phyloP scores from a whole-genome alignment of 345 rosid species.

The Ceriops tagal region DNA sequence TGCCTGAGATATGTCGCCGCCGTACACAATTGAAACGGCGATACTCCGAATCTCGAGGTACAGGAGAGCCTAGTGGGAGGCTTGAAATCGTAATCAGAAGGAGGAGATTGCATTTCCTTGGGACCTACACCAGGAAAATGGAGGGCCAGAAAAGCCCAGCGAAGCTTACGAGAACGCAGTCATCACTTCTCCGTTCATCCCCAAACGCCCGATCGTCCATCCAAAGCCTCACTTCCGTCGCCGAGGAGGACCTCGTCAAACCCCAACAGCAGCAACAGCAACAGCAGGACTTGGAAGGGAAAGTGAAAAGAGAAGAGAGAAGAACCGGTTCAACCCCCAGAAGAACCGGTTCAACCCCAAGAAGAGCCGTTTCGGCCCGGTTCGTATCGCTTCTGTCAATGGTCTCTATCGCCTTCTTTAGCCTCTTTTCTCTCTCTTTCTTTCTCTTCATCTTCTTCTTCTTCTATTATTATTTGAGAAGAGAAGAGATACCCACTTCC shows the following conservation, averaged over 20 bases:
- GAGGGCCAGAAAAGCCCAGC: constrained; percentile 57
- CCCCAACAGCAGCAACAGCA: constrained; percentile 15
- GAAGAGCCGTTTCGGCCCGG: constrained; percentile 47
- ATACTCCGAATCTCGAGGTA: constrained; percentile 52
- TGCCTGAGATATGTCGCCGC: constrained; percentile 46
- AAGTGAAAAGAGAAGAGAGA: constrained; percentile 36
- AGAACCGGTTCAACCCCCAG: constrained; percentile 2
- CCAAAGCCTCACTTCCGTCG: constrained; percentile 70
- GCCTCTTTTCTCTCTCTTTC: constrained; percentile 43
- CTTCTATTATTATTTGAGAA: constrained; percentile 30
- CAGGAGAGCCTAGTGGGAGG: constrained; percentile 29
- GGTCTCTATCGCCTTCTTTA: constrained; percentile 51
- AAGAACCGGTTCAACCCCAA: constrained; percentile 42
- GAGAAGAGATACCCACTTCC: constrained; percentile 61
- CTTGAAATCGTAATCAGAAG: constrained; percentile 9
- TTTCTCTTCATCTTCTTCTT: constrained; percentile 31
- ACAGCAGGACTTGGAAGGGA: constrained; percentile 13
- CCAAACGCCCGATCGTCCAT: constrained; percentile 84
- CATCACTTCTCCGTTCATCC: constrained; percentile 80
- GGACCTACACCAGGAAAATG: constrained; percentile 32
- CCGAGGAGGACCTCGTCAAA: constrained; percentile 47
- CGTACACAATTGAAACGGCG: constrained; percentile 22
- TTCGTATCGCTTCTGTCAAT: constrained; percentile 48
- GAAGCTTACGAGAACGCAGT: constrained; percentile 72
- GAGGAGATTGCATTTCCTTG: constrained; percentile 11